Percentiles rank a stretch among this genome's conserved stretches.
Conservation (phyloP, 2,329 filamentous ascomycete species). For the Plenodomus tracheiphilus region DNA sequence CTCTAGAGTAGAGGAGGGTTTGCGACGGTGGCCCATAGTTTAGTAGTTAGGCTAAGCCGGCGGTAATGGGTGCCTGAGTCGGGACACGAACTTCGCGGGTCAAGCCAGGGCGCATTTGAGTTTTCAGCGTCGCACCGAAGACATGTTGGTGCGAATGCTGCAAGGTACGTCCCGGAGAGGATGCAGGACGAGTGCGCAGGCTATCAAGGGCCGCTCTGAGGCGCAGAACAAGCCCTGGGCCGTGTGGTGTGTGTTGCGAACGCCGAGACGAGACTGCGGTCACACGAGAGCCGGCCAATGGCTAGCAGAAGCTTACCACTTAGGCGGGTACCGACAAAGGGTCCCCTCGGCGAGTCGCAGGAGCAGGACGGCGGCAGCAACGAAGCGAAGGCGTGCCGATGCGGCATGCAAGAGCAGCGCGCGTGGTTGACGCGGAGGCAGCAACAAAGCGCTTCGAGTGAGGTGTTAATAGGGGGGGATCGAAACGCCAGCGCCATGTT, state of each 20-base stretch:
- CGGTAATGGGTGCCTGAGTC: conserved; percentile 26
- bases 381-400: conserved; percentile 14
- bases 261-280: conserved; percentile 26
- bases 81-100: conserved; percentile 27
- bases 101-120: conserved; percentile 29
- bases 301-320: too few relatives aligned
- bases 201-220: conserved; percentile 33
- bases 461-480: conserved; percentile 24
- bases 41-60: conserved; percentile 12
- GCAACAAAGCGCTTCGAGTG: conserved; percentile 20
- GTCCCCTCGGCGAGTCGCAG: conserved; percentile 27
- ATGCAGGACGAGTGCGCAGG: conserved; percentile 21
- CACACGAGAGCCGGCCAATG: conserved; percentile 25
- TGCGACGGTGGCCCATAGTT: background rate
- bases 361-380: conserved; percentile 12
- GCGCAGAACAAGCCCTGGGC: conserved; percentile 34
- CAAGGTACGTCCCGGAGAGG: conserved; percentile 38
- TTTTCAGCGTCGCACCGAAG: conserved; percentile 30
- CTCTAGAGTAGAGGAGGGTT: too few relatives aligned
- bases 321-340: conserved; percentile 18
- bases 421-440: conserved; percentile 19
- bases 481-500: conserved; percentile 19
- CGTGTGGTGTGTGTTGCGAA: conserved; percentile 28
- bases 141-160: conserved; percentile 31
- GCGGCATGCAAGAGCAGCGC: conserved; percentile 14